phyloP scores from a whole-genome alignment of 2,329 filamentous ascomycete genomes.

The Talaromyces marneffei region DNA sequence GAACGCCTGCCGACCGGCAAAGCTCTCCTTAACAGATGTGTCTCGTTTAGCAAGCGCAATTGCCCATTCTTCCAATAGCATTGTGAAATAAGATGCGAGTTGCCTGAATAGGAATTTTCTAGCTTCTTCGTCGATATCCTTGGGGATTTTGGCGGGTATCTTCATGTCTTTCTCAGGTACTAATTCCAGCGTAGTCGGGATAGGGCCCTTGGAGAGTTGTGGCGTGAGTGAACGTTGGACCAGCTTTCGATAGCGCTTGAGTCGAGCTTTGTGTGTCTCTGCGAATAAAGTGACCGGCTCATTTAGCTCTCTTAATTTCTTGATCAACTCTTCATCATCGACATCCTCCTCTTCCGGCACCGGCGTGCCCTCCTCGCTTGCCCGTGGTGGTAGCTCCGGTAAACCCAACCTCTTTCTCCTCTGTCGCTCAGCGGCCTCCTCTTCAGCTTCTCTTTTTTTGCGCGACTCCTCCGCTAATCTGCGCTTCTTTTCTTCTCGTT shows the following conservation, averaged over 20 bases:
- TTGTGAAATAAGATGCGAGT: slow-evolving; percentile 89
- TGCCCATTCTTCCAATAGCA: slow-evolving; percentile 89
- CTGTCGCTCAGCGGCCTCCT: slow-evolving; percentile 64
- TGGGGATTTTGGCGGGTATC: slow-evolving; percentile 58
- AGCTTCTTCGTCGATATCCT: slow-evolving; percentile 53
- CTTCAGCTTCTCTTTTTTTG: slow-evolving; percentile 63
- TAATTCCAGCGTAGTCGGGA: slow-evolving; percentile 74
- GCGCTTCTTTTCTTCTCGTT: slow-evolving; percentile 74
- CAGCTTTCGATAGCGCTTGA: slow-evolving; percentile 66
- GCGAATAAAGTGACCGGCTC: slow-evolving; percentile 75
- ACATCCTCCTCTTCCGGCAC: slow-evolving; percentile 54
- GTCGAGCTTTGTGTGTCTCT: slow-evolving; percentile 64
- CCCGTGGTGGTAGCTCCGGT: slow-evolving; percentile 58
- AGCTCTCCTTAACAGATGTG: slow-evolving; percentile 59
- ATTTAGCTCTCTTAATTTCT: slow-evolving; percentile 62
- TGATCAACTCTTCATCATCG: slow-evolving; percentile 62
- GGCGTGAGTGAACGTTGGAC: slow-evolving; percentile 36
- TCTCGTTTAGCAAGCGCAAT: slow-evolving; percentile 61
- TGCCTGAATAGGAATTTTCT: slow-evolving; percentile 75
- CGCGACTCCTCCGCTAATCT: slow-evolving; percentile 75
- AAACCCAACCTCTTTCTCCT: slow-evolving; percentile 73
- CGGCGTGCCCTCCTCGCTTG: slow-evolving; percentile 24
- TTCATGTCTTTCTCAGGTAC: slow-evolving; percentile 88
- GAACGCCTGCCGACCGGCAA: slow-evolving; percentile 73
- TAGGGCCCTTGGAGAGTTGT: slow-evolving; percentile 64